Percentiles rank a stretch among this genome's conserved stretches.
Conservation (phyloP, 768 basidiomycete genomes). For the Sutorius australiensis region DNA sequence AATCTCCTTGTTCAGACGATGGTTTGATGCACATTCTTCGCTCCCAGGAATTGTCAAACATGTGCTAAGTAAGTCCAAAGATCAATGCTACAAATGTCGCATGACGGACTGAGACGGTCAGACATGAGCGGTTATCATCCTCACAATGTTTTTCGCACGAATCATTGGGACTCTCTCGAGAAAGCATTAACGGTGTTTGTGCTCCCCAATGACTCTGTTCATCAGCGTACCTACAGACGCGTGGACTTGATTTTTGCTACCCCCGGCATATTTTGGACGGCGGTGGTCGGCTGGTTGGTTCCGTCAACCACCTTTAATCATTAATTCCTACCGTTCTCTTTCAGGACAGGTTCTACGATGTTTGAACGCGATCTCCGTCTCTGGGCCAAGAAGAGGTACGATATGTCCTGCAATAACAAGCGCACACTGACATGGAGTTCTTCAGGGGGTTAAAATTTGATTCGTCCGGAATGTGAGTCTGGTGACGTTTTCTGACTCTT, state of each 20-base stretch:
- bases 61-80: slow-evolving; percentile 62
- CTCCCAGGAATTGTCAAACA: slow-evolving; percentile 68
- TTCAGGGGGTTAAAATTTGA: slow-evolving; percentile 78
- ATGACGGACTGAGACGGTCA: slow-evolving; percentile 25
- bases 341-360: slow-evolving; percentile 84
- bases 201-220: slow-evolving; percentile 42
- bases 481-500: neutral
- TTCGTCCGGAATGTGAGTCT: slow-evolving; percentile 69
- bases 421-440: slow-evolving; percentile 1
- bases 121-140: slow-evolving; percentile 60
- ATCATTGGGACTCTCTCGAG: slow-evolving; percentile 79
- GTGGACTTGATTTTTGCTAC: slow-evolving; percentile 82
- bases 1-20: slow-evolving; percentile 2
- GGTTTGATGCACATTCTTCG: neutral
- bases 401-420: neutral
- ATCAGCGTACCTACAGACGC: slow-evolving; percentile 53
- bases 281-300: slow-evolving; percentile 82
- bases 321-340: neutral
- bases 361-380: slow-evolving; percentile 82
- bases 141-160: slow-evolving; percentile 49
- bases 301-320: neutral
- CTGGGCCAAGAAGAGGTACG: slow-evolving; percentile 65
- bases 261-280: slow-evolving; percentile 80
- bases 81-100: slow-evolving; percentile 1
- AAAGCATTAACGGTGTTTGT: slow-evolving; percentile 80